These are phyloP conservation scores for Inga oerstediana DNA, from an alignment of 306 rosid genomes.

Conservation along the genomic window DNA sequence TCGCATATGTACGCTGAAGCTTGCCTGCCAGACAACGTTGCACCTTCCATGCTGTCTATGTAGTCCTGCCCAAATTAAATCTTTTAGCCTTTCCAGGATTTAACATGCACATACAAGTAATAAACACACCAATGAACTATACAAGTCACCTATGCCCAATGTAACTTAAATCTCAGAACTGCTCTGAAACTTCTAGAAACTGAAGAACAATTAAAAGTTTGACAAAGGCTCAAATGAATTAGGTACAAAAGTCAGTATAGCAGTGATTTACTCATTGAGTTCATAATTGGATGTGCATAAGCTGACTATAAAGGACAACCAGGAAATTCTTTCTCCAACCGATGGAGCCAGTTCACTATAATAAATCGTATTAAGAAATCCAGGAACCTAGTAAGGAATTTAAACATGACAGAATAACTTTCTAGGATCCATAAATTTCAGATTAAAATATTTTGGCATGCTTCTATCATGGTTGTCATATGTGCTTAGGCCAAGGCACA, in stretches of 20 bases:
- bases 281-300: slow-evolving; percentile 4
- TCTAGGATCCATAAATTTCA: background rate
- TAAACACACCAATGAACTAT: background rate
- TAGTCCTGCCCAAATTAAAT: slow-evolving; percentile 66
- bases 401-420: background rate
- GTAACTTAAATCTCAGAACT: slow-evolving; percentile 24
- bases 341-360: no score
- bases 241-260: background rate
- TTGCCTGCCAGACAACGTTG: slow-evolving; percentile 95
- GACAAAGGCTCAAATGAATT: background rate
- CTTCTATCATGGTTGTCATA: slow-evolving; percentile 9
- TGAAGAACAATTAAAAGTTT: slow-evolving; percentile 1
- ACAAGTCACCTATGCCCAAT: slow-evolving; percentile 20
- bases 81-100: slow-evolving; percentile 29
- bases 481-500: background rate
- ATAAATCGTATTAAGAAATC: no score
- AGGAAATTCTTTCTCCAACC: background rate
- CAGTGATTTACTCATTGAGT: background rate
- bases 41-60: slow-evolving; percentile 99
- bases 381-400: background rate
- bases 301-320: background rate
- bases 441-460: slow-evolving; percentile 4
- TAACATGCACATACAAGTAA: background rate
- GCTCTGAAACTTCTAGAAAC: background rate
- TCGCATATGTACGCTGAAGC: slow-evolving; percentile 84